These are phyloP conservation scores for Diaporthe helianthi DNA, from an alignment of 2,329 filamentous ascomycete genomes.

Conservation along the genomic window DNA sequence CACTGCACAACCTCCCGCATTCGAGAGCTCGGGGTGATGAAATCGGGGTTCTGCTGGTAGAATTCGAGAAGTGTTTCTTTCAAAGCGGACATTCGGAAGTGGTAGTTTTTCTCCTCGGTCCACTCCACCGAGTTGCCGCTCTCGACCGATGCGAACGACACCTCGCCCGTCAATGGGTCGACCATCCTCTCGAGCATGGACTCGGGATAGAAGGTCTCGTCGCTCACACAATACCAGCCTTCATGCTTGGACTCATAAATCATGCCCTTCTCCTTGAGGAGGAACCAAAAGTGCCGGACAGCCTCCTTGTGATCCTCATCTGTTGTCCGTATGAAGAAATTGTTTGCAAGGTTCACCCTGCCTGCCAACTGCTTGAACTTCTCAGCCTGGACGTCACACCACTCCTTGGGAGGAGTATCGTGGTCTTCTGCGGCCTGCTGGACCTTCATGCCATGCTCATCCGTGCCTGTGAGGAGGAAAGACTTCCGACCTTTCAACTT, in stretches of 20 bases:
- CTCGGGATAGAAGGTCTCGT: slow-evolving; percentile 94
- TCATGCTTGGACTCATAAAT: slow-evolving; percentile 88
- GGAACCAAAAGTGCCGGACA: slow-evolving; percentile 88
- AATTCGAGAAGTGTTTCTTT: slow-evolving; percentile 79
- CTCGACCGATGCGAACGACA: slow-evolving; percentile 82
- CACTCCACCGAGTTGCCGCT: slow-evolving; percentile 94
- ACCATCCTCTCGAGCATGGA: slow-evolving; percentile 75
- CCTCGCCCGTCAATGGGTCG: slow-evolving; percentile 81
- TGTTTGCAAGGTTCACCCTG: slow-evolving; percentile 73
- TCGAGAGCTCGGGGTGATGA: slow-evolving; percentile 74
- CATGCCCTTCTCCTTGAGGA: slow-evolving; percentile 76
- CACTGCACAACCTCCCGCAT: slow-evolving; percentile 82
- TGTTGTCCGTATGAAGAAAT: slow-evolving; percentile 93
- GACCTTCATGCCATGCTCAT: slow-evolving; percentile 98
- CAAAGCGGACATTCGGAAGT: slow-evolving; percentile 88
- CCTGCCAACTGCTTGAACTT: slow-evolving; percentile 80
- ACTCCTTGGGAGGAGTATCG: slow-evolving; percentile 76
- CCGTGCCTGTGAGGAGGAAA: slow-evolving; percentile 86
- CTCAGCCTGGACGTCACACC: slow-evolving; percentile 84
- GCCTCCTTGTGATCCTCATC: slow-evolving; percentile 81
- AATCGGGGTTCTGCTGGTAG: slow-evolving; percentile 78
- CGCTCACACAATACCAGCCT: slow-evolving; percentile 96
- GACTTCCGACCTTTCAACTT: slow-evolving; percentile 74
- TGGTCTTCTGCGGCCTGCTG: slow-evolving; percentile 82
- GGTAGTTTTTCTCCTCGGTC: slow-evolving; percentile 92